A percentile compares a stretch with the other conserved stretches of the same genome.
These are phyloP conservation scores for Clarireedia homoeocarpa DNA, from an alignment of 2,329 filamentous ascomycete species.

Conservation along the genomic window DNA sequence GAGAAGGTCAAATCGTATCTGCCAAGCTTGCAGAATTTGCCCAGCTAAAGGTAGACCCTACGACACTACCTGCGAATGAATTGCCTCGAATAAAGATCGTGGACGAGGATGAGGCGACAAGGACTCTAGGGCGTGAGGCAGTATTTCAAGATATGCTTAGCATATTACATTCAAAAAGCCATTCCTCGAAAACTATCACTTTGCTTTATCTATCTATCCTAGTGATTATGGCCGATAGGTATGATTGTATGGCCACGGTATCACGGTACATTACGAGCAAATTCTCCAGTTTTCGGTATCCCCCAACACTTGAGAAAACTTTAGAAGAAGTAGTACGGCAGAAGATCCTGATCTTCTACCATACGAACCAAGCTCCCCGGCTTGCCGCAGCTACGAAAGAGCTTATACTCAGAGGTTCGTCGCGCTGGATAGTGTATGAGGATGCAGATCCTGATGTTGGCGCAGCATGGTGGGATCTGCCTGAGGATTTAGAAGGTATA, in stretches of 20 bases:
- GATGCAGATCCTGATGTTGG: slow-evolving; percentile 30
- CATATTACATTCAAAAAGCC: slow-evolving; percentile 50
- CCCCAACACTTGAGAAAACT: slow-evolving; percentile 38
- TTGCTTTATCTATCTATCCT: slow-evolving; percentile 55
- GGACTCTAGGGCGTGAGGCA: slow-evolving; percentile 48
- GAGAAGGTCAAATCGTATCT: slow-evolving; percentile 50
- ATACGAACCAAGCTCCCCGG: slow-evolving; percentile 54
- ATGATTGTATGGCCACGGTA: slow-evolving; percentile 54
- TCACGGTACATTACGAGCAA: slow-evolving; percentile 43
- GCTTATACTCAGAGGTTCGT: slow-evolving; percentile 57
- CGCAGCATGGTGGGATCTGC: slow-evolving; percentile 64
- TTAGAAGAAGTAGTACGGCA: slow-evolving; percentile 61
- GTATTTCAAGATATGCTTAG: slow-evolving; percentile 61
- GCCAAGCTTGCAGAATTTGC: slow-evolving; percentile 43
- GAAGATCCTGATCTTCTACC: slow-evolving; percentile 58
- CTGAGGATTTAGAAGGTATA: slow-evolving; percentile 56
- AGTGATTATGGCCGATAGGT: slow-evolving; percentile 65
- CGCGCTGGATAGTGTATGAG: slow-evolving; percentile 30
- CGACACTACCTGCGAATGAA: slow-evolving; percentile 39
- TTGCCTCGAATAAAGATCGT: slow-evolving; percentile 58
- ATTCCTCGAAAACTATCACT: slow-evolving; percentile 39
- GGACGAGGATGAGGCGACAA: slow-evolving; percentile 62
- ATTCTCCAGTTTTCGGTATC: slow-evolving; percentile 45
- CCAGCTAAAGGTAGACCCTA: slow-evolving; percentile 37
- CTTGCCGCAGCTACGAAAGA: slow-evolving; percentile 56